A percentile compares a stretch with the other conserved stretches of the same genome.
These are phyloP conservation scores for Paecilomyces sp. DNA, from an alignment of 2,329 filamentous ascomycete genomes.

Conservation along the genomic window DNA sequence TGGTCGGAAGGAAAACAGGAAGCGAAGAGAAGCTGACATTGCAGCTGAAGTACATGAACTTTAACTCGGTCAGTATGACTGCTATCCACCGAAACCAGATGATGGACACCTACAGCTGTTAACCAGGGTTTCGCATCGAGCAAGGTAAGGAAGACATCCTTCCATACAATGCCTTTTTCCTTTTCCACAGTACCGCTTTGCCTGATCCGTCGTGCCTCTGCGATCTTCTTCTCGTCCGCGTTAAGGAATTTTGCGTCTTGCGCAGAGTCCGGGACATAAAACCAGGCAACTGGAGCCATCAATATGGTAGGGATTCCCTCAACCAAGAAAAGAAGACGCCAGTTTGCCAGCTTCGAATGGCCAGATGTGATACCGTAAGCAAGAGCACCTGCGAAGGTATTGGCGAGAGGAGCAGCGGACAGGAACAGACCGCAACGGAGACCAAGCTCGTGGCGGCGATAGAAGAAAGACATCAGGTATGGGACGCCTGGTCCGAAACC, in stretches of 20 bases:
- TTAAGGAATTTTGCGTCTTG: conserved; percentile 49
- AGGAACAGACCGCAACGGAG: conserved; percentile 51
- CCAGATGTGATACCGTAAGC: conserved; percentile 60
- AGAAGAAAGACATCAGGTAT: conserved; percentile 52
- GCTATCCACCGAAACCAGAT: neutral
- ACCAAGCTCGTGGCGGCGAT: conserved; percentile 50
- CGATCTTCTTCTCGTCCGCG: conserved; percentile 52
- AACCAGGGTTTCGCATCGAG: conserved; percentile 44
- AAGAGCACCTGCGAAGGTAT: conserved; percentile 66
- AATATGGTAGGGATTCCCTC: conserved; percentile 56
- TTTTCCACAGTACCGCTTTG: conserved; percentile 44
- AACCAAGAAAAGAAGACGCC: conserved; percentile 59
- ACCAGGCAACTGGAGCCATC: conserved; percentile 49
- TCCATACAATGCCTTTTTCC: conserved; percentile 36
- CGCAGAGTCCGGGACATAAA: conserved; percentile 48
- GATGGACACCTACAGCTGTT: conserved; percentile 26
- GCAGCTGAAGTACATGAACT: conserved; percentile 53
- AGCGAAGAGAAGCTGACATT: conserved; percentile 60
- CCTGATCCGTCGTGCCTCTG: conserved; percentile 45
- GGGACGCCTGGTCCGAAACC: conserved; percentile 41
- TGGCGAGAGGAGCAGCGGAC: conserved; percentile 60
- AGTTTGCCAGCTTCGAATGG: conserved; percentile 50
- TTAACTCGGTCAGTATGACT: conserved; percentile 2
- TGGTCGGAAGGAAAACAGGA: conserved; percentile 58
- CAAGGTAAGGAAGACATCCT: conserved; percentile 40